Base-by-base conservation (phyloP, 2,329 filamentous ascomycete species). In the Penicillium corylophilum region DNA sequence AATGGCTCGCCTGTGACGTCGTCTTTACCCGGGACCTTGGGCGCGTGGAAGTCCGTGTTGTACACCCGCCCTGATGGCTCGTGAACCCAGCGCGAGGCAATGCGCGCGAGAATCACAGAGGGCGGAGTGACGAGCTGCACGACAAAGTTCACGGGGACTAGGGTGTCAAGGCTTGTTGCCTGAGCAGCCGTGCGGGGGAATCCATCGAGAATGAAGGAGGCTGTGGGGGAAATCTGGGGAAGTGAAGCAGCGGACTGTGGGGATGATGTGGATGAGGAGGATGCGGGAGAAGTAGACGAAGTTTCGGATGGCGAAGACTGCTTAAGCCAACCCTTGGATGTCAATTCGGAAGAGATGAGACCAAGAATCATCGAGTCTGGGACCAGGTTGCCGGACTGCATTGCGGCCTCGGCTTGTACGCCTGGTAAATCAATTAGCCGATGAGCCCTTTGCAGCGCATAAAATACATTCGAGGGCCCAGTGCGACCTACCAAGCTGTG, bases 71-170 rank as follows among this genome's bases (percentile, higher is more conserved):
- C 94, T 0, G 90, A 95, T 0, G 90, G 85, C 64, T 89, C 88
- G 73, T 99, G 94, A 36, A 96, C 87, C 92, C 92, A 96, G 51
- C 94, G 87, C 46, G 90, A 91, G 39, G 89, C 85, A 62, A 99
- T 96, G 49, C 94, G 88, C 62, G 91, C 85, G 59, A 97, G 81
- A 54, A 99, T 91, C 54, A 96, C 89, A 8, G 87, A 83, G 29
- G 89, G 83, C 0, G 94, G 94, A 0, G 93, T 97, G 67, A 87
- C 82, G 62, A 97, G 80, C 49, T 89, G 90, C 53, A 96, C 87
- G 44, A 91, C 94, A 55, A 96, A 82, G 73, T 99, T 99, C 70
- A 99, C 92, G n/a, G 93, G 91, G 28, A 97, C 83, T 29, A 96
- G 80, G 41, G 78, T 76, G 68, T 95, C 91, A 43, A 97, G 82